Percentiles rank a stretch among this genome's conserved stretches.
Conservation (phyloP, 75 land plant genomes). For the Pinus taeda region DNA sequence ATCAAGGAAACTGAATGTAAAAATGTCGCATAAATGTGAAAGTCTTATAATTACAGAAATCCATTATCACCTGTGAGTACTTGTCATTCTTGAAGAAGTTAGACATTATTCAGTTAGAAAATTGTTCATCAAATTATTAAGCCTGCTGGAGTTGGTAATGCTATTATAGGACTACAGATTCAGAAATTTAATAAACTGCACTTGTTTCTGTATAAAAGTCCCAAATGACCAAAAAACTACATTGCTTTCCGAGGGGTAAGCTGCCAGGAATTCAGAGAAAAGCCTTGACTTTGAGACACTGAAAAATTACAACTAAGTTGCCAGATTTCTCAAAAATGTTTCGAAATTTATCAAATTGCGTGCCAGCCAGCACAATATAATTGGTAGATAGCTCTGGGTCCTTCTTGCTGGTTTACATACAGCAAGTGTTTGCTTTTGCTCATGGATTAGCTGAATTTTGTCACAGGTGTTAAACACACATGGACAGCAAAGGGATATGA, state of each 20-base stretch:
- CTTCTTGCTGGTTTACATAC: neutral
- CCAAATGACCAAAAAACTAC: neutral
- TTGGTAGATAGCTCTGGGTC: neutral
- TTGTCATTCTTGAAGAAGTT: neutral
- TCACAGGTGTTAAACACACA: too few species aligned
- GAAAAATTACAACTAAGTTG: neutral
- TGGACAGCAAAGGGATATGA: too few species aligned
- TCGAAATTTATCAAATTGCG: neutral
- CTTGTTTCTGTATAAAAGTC: neutral
- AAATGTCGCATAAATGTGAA: neutral
- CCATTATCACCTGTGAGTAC: neutral
- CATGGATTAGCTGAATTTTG: neutral
- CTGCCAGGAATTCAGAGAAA: neutral
- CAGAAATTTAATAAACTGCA: neutral
- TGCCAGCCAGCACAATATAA: neutral
- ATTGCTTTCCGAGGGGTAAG: neutral
- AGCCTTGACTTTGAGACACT: neutral
- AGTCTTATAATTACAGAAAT: neutral
- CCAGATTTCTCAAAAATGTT: neutral
- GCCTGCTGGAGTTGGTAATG: neutral
- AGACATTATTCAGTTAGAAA: neutral
- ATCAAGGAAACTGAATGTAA: neutral
- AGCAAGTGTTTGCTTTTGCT: neutral
- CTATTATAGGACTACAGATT: neutral
- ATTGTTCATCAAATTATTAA: neutral